Evolutionary conservation across 805 yeast genomes (phyloP).

Genomic region (Schizosaccharomyces osmophilus): DNA sequence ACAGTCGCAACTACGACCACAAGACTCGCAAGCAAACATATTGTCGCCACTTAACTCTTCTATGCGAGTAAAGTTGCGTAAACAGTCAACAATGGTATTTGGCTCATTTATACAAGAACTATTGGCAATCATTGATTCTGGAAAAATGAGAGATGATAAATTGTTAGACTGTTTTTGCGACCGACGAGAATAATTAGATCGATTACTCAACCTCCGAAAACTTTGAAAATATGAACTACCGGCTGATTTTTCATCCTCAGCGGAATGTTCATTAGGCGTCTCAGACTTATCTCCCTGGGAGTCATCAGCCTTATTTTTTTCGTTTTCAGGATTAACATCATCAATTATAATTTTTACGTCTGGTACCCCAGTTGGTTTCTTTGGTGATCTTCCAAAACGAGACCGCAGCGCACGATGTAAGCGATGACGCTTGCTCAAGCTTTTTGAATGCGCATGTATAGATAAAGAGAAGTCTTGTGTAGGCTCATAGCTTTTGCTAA

Average conservation of each 20-base stretch:
- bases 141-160: not conserved
- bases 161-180: no score
- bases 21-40: constrained; percentile 3
- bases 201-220: not conserved
- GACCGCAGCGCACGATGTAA: not conserved
- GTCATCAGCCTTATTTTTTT: not conserved
- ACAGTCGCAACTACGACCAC: not conserved
- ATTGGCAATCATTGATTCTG: not conserved
- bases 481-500: not conserved
- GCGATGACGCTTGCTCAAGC: not conserved
- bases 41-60: constrained; percentile 1
- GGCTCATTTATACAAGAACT: not conserved
- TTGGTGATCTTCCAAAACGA: not conserved
- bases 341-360: not conserved
- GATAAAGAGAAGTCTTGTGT: not conserved
- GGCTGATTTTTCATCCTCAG: not conserved
- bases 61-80: not conserved
- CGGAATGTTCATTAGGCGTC: not conserved
- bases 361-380: not conserved
- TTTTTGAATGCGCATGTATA: not conserved
- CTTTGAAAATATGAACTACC: not conserved
- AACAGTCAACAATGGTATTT: not conserved
- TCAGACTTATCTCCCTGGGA: not conserved
- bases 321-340: not conserved
- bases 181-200: not conserved